Base-by-base conservation (phyloP, 2,329 filamentous ascomycete species). In the Myriosclerotinia curreyana region DNA sequence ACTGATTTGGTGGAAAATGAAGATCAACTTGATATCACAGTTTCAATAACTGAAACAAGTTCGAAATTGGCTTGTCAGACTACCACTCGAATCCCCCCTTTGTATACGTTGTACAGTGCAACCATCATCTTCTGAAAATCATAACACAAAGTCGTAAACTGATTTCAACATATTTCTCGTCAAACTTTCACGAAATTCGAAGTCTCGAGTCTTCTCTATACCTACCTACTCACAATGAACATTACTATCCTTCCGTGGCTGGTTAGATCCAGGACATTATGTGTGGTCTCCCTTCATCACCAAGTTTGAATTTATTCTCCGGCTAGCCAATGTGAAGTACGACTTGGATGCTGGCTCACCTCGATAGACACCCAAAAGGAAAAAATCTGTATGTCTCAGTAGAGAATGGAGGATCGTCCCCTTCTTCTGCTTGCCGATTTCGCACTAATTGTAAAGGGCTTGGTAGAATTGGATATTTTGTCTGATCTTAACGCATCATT, bases 281-380 rank as follows among this genome's bases (percentile, higher is more conserved):
- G 78, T 80, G 59, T 65, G 67, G 70, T 87, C 85, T 0, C 84
- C 85, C 12, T 88, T 86, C 68, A 83, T 86, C 60, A 82, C 76
- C 52, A 88, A 88, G 72, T 76, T 88, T 60, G 86, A 89, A 71
- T 78, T 83, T 22, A 83, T 85, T 17, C 77, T 88, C 7, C 84
- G 86, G 17, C 79, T 86, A 67, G 78, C 78, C 2, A 72, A 74
- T 1, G 58, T 86, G 2, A 48, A 73, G 0, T 88, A 88, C 73
- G 70, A 67, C 20, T 70, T 74, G 5, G 79, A 75, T 2, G 66
- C 67, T 3, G 85, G 85, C 1, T 81, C 81, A 0, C 72, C 78
- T 0, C 70, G 68, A 49, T 72, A 75, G 0, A 81, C 77, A 0
- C 85, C 86, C 0, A 79, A 77, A 58, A 83, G 28, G 83, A 49